Base-by-base conservation (phyloP, 192 early-diverging fungal species). In the Phycomyces nitens region DNA sequence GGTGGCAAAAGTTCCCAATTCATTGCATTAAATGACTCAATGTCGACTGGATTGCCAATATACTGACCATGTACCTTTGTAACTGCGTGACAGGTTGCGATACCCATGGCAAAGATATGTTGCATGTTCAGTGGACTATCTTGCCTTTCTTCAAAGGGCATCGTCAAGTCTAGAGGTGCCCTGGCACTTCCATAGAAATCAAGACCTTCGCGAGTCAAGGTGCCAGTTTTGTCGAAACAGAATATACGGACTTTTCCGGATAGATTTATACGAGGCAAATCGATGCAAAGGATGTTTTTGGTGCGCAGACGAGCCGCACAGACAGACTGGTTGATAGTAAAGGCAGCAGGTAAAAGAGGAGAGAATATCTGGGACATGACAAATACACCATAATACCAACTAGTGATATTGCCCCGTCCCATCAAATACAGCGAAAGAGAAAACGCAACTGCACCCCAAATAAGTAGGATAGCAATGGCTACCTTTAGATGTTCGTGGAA, bases 201-300 rank as follows among this genome's bases (percentile, higher is more conserved):
- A 14, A 92, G 77, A 12, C 86, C 86, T 72, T 89, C 86, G 56
- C 82, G 82, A 3, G 89, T 92, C 52, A 92, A 74, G 18, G 90
- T 92, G 27, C 89, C 89, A 16, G 89, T 89, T 75, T 92, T 90
- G 68, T 90, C 90, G 44, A 90, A 90, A 70, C 84, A 86, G 56
- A 89, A 88, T n/a, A 90, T 80, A 27, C 81, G 84, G 21, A 89
- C 86, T 69, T 92, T 92, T 51, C 86, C 90, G 5, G 85, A 81
- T 64, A 90, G 60, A 20, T 85, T 87, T 66, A 92, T 89, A 42
- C 90, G 76, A 18, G 82, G 82, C 21, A 90, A 77, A 62, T 92
- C 88, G 18, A 90, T 84, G 65, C 88, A 89, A 56, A 83, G 77
- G 56, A 92, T 88, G n/a, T 86, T 71, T 60, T 86, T 82, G 38